Evolutionary conservation across 768 basidiomycete genomes (phyloP), one percentile per base, ranked within the genome.

Genomic region (Butyriboletus loyo): DNA sequence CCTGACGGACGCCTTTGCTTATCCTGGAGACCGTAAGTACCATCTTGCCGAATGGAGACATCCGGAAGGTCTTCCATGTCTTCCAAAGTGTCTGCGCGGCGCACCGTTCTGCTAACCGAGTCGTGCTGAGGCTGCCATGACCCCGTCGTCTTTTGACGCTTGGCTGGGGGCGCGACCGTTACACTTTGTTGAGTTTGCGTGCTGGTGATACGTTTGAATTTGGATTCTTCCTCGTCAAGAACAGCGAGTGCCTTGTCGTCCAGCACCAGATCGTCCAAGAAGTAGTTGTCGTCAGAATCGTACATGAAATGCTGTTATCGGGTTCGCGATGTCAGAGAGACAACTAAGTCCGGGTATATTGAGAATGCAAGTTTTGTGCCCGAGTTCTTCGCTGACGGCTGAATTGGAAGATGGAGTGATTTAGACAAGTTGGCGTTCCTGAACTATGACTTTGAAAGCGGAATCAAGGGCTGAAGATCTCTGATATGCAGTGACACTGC

Each of bases 211-310:
- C 62, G 61, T 47, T 39, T 66, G 52, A 65, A 73, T 46, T 69
- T 71, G 49, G 62, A 66, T 60, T 89, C 87, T 50, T 78, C 77
- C 49, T 76, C 72, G 57, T 87, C 85, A 19, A 89, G 75, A 27
- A 77, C 69, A 10, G 86, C 85, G 45, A 87, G 67, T 0, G 81
- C 75, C 54, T 78, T 72, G 46, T 81, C 84, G 62, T 89, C 85
- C 37, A 89, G 68, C 38, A 81, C 73, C 55, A 86, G 72, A 49
- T 84, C 84, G 65, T 86, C 85, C 58, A 75, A 73, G 66, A 78
- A 75, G 64, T 84, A 84, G 63, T 84, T 78, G 66, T 87, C 87
- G 68, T 88, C 88, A 28, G 79, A 82, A 69, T 79, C 80, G 59
- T 78, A 72, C 84, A 86, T 87, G 52, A 55, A 54, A 44, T 27